A percentile compares a stretch with the other conserved stretches of the same genome.
Evolutionary conservation across 2,329 filamentous ascomycete species (phyloP).

Genomic region (Fonsecaea nubica): DNA sequence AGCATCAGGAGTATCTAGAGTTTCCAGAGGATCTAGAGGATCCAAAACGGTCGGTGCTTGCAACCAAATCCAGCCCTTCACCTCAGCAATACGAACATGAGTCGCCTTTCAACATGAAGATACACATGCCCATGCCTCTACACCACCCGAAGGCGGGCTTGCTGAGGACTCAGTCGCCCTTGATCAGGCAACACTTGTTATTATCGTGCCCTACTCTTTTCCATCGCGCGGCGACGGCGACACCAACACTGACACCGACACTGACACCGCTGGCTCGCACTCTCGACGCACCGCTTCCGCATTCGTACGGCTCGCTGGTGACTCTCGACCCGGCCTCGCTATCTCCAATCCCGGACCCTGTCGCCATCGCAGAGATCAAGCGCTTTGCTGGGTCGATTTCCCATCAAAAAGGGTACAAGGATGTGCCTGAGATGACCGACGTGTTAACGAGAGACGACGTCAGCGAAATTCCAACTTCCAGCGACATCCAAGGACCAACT

Average conservation of each 20-base stretch:
- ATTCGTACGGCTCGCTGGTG: slow-evolving; percentile 20
- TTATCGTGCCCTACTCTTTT: neutral
- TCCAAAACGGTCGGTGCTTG: neutral
- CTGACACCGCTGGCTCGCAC: slow-evolving; percentile 6
- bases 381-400: neutral
- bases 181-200: neutral
- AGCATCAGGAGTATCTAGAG: too few relatives aligned
- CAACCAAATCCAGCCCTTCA: neutral
- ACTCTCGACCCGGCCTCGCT: slow-evolving; percentile 27
- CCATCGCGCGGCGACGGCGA: neutral
- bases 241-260: too few relatives aligned
- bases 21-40: too few relatives aligned
- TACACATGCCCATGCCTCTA: slow-evolving; percentile 11
- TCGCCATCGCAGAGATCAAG: slow-evolving; percentile 30
- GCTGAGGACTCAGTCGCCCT: slow-evolving; percentile 9
- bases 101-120: slow-evolving; percentile 3
- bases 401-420: neutral
- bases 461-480: neutral
- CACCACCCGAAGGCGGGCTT: slow-evolving; percentile 6
- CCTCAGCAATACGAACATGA: neutral
- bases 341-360: slow-evolving; percentile 17
- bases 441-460: neutral
- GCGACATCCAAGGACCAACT: neutral
- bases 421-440: neutral
- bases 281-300: slow-evolving; percentile 9